Evolutionary conservation across 768 basidiomycete genomes (phyloP), one percentile per base, ranked within the genome.

Genomic region (Suillus plorans): DNA sequence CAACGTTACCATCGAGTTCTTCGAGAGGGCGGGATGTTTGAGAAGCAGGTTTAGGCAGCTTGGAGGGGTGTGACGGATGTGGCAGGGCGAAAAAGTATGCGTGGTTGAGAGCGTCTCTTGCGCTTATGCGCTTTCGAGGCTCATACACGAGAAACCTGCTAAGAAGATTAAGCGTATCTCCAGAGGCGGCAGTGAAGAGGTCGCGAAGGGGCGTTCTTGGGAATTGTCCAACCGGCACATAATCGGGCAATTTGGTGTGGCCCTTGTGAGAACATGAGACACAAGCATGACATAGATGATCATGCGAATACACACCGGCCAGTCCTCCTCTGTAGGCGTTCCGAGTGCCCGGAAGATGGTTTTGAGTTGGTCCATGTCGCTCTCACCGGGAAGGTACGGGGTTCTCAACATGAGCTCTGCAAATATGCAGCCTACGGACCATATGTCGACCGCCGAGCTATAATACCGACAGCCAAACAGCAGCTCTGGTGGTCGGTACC

Each of bases 401-500:
- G 92, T 95, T 18, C 97, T 88, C 41, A 99, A 81, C 91, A 99
- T 97, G 60, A 99, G 85, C 74, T 99, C 97, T 4, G 97, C 95
- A 72, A 99, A 97, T 68, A 99, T 99, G 68, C 95, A 97, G 1
- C 97, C 97, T 4, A 97, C 91, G 12, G 96, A 97, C 97, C 97
- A 99, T 39, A 95, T 87, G 76, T 99, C 97, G 64, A 97, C 95
- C 0, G 91, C 90, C 2, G 93, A 89, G 71, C 94, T 87, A 76
- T 99, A 98, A 75, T 93, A 92, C 31, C 96, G 83, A 62, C 91
- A 85, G 44, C 95, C 96, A 68, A 94, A 97, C 7, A 99, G 81
- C 12, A 99, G 85, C 75, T 99, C 97, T 18, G 97, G 96, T 5
- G 97, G 94, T 3, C 97, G 92, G 73, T 99, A 99, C 97, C 97